Evolutionary conservation across 257 asterid genomes (phyloP), one percentile per base, ranked within the genome.

Genomic region (Perilla frutescens): DNA sequence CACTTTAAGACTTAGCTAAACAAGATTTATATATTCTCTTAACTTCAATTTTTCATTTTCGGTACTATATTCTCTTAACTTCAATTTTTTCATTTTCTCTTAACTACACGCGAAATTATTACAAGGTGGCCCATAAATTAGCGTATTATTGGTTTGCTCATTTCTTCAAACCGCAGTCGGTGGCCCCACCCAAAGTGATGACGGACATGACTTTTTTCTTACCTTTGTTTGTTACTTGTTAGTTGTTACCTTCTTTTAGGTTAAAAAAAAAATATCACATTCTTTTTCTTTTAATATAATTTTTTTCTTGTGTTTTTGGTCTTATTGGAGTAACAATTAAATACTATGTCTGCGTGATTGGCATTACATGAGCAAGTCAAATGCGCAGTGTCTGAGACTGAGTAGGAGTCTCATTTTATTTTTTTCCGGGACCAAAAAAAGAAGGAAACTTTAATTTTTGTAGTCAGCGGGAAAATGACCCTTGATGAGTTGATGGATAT

Each of bases 321-420:
- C 11, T 8, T 68, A 9, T 14, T 26, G 0, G 32, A 32, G 49
- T 5, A 66, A 49, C 58, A 50, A 41, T 31, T 34, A n/a, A 41
- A 60, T 66, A 40, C 51, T 2, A 32, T 15, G 58, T 44, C 37
- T 1, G 49, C n/a, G 32, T 15, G 11, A 41, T 61, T 69, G 76
- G 76, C 71, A 63, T 41, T 61, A 32, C 14, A 62, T 47, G 41
- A 34, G 61, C 2, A 70, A 72, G 82, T 78, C 61, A 39, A 47
- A 20, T 49, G 75, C 66, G 71, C 40, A 3, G 26, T 41, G 26
- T 20, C 26, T 20, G 26, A 20, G 26, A 20, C 63, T 10, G 12
- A 48, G 12, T 12, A 43, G 37, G 39, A 13, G 5, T 9, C 36
- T 26, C 39, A 20, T 20, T 20, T 20, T 20, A 20, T 20, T 2